These are phyloP conservation scores for Schwanniomyces pseudopolymorphus DNA, from an alignment of 805 yeast species.

Conservation along the genomic window DNA sequence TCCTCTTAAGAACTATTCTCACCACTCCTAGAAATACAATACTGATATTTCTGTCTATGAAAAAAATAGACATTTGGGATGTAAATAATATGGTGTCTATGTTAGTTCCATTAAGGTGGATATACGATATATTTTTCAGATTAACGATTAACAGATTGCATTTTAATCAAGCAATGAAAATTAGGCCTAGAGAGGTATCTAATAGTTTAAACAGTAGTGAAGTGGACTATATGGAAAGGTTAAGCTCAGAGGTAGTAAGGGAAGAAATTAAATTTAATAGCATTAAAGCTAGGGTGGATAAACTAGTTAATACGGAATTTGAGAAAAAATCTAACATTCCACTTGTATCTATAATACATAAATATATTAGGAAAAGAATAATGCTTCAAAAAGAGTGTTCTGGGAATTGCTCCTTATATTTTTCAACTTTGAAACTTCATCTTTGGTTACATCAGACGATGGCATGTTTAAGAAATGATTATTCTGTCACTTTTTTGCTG, in stretches of 20 bases:
- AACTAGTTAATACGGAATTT: slow-evolving; percentile 4
- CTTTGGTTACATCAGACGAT: slow-evolving; percentile 21
- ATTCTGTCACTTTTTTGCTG: slow-evolving; percentile 21
- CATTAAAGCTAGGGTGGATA: neutral
- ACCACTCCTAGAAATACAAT: slow-evolving; percentile 3
- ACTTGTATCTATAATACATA: slow-evolving; percentile 1
- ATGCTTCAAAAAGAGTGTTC: neutral
- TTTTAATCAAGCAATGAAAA: slow-evolving; percentile 25
- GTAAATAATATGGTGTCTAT: slow-evolving; percentile 31
- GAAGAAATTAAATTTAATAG: slow-evolving; percentile 8
- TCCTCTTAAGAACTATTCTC: neutral
- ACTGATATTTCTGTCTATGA: slow-evolving; percentile 11
- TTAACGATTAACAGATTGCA: slow-evolving; percentile 32
- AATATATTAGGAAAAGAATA: slow-evolving; percentile 3
- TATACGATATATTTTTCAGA: slow-evolving; percentile 32
- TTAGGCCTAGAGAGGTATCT: slow-evolving; percentile 34
- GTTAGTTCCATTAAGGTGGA: slow-evolving; percentile 36
- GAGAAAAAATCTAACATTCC: neutral
- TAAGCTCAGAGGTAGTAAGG: slow-evolving; percentile 11
- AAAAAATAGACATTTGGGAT: slow-evolving; percentile 28
- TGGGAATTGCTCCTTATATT: slow-evolving; percentile 4
- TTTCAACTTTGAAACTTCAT: slow-evolving; percentile 10
- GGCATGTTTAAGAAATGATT: slow-evolving; percentile 37
- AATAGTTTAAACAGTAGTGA: slow-evolving; percentile 23
- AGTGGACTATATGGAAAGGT: slow-evolving; percentile 21